A percentile compares a stretch with the other conserved stretches of the same genome.
Evolutionary conservation across 2,329 filamentous ascomycete species (phyloP).

Genomic region (Pestalotiopsis sp.): DNA sequence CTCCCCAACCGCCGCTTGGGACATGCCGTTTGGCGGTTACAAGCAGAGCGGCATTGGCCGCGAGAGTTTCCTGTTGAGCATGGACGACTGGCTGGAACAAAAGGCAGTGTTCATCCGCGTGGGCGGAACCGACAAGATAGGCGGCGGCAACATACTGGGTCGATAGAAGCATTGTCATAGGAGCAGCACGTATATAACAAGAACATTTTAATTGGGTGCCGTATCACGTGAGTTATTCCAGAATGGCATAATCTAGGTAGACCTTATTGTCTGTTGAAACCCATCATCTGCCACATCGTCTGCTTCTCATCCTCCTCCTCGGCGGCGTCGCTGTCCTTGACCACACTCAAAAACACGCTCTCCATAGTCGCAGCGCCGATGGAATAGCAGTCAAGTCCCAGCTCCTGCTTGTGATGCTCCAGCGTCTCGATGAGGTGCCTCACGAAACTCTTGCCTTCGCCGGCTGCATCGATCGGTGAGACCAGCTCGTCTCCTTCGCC

Average conservation of each 20-base stretch:
- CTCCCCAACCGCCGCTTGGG: constrained; percentile 36
- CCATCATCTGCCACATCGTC: constrained; percentile 21
- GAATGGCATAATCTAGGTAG: not conserved
- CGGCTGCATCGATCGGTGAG: constrained; percentile 16
- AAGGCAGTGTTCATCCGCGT: constrained; percentile 33
- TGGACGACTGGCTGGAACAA: constrained; percentile 37
- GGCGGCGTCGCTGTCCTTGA: constrained; percentile 62
- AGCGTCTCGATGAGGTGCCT: constrained; percentile 44
- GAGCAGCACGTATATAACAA: too few relatives aligned
- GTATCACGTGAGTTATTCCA: too few relatives aligned
- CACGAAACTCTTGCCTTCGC: constrained; percentile 23
- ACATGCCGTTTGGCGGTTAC: constrained; percentile 45
- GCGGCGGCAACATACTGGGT: not conserved
- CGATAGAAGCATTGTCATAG: not conserved
- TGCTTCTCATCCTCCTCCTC: constrained; percentile 47
- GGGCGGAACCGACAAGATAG: constrained; percentile 4
- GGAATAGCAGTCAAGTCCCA: constrained; percentile 68
- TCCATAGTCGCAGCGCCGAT: constrained; percentile 70
- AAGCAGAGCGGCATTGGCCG: constrained; percentile 42
- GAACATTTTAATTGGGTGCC: too few relatives aligned
- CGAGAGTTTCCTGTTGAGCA: constrained; percentile 37
- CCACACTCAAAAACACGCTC: constrained; percentile 70
- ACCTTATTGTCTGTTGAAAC: not conserved
- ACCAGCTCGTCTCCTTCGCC: not conserved
- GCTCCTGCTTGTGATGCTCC: constrained; percentile 56